These are phyloP conservation scores for Epichloe gansuensis DNA, from an alignment of 2,329 filamentous ascomycete genomes.

Conservation along the genomic window DNA sequence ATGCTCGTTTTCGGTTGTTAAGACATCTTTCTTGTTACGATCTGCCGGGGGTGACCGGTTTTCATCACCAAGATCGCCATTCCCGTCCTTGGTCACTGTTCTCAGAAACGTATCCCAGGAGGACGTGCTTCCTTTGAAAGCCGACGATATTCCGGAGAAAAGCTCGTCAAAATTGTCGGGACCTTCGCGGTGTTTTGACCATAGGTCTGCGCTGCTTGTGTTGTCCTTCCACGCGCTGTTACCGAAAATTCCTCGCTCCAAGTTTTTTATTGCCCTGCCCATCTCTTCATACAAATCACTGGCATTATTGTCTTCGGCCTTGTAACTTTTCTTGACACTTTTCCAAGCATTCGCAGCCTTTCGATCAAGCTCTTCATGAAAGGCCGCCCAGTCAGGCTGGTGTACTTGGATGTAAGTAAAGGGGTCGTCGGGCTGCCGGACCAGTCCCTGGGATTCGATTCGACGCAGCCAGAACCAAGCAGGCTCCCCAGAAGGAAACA, in stretches of 20 bases:
- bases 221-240: background rate
- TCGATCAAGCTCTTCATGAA: constrained; percentile 20
- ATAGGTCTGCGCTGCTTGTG: background rate
- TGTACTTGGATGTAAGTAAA: constrained; percentile 7
- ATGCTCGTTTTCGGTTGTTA: constrained; percentile 25
- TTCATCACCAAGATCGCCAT: constrained; percentile 4
- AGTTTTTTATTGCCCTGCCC: constrained; percentile 6
- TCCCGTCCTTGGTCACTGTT: constrained; percentile 15
- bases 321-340: constrained; percentile 7
- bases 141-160: constrained; percentile 25
- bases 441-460: constrained; percentile 25
- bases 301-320: constrained; percentile 5
- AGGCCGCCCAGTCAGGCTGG: constrained; percentile 15
- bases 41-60: constrained; percentile 6
- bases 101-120: constrained; percentile 30
- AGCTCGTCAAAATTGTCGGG: constrained; percentile 29
- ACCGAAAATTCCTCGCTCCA: constrained; percentile 7
- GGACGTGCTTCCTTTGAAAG: constrained; percentile 23
- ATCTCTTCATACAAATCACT: constrained; percentile 8
- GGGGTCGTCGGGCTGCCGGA: constrained; percentile 18
- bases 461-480: constrained; percentile 28
- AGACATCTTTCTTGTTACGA: constrained; percentile 20
- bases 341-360: constrained; percentile 18
- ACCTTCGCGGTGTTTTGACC: constrained; percentile 1
- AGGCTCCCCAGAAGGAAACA: constrained; percentile 29